Evolutionary conservation across 495 filamentous ascomycete species (phyloP), one percentile per base, ranked within the genome.

Genomic region (Sphaerosporella brunnea): DNA sequence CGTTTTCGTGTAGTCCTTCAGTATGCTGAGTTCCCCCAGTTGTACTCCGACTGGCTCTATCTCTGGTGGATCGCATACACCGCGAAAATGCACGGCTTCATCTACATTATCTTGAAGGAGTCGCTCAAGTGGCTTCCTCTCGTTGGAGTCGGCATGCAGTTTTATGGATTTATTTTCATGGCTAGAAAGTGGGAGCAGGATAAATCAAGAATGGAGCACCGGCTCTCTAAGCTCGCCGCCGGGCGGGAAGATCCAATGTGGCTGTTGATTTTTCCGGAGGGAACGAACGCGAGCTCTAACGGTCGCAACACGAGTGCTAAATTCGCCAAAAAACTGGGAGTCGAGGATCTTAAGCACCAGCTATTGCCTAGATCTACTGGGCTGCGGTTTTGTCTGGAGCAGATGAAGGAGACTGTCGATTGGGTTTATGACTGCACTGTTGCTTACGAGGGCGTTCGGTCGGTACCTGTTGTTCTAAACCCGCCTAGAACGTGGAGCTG

Each of bases 21-120:
- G 23, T 28, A 25, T 30, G 26, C 36, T 45, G 45, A 57, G 3
- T 25, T 35, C 0, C 24, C 21, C n/a, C 41, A 71, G 70, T 72
- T 90, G 41, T 90, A 90, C 55, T 84, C 83, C 4, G 83, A 90
- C 64, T 90, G 83, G 83, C 62, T 88, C 9, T 90, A 90, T 58
- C 68, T 90, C 10, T 90, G 83, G 83, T 90, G 83, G 82, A 73
- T 80, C 15, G 78, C 78, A 19, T 90, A 88, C 53, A 77, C 82
- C 20, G 72, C 77, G 20, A 64, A 68, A 35, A 79, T 80, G 70
- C 82, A 86, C 50, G 84, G 84, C n/a, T 78, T 82, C 47, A 65
- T 90, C 48, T 88, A 78, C 62, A 87, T 90, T 52, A 84, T 90
- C 55, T 63, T 88, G 11, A 87, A 87, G 59, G 81, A 90, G 64